Percentiles rank a stretch among this genome's conserved stretches.
Evolutionary conservation across 2,329 filamentous ascomycete genomes (phyloP).

Genomic region (Neofusicoccum umdonicola): DNA sequence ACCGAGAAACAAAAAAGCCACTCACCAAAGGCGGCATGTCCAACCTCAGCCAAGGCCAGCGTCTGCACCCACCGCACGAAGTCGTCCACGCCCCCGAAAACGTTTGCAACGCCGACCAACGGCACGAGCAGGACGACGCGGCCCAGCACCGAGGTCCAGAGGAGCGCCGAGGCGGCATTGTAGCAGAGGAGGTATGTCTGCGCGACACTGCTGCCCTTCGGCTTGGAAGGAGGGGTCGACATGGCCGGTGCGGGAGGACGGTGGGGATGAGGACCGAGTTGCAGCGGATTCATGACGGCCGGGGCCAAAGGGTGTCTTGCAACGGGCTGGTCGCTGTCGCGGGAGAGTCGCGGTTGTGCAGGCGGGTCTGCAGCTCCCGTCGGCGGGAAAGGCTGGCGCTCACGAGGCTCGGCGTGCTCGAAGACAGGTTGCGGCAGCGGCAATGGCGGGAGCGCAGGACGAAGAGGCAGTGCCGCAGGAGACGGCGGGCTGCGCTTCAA

Average conservation of each 20-base stretch:
- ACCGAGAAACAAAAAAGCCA: conserved; percentile 9
- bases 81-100: conserved; percentile 61
- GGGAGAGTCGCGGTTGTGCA: background rate
- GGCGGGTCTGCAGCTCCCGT: background rate
- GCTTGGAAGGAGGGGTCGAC: background rate
- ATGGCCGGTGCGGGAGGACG: background rate
- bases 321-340: too few species aligned
- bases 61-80: conserved; percentile 82
- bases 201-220: background rate
- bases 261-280: background rate
- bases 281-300: background rate
- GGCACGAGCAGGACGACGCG: conserved; percentile 59
- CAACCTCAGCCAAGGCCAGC: conserved; percentile 74
- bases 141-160: conserved; percentile 76
- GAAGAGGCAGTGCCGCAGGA: background rate
- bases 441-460: background rate
- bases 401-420: background rate
- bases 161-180: conserved; percentile 72
- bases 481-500: background rate
- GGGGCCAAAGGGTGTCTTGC: too few species aligned
- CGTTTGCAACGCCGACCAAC: conserved; percentile 40
- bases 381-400: background rate
- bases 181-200: conserved; percentile 75
- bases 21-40: conserved; percentile 75
- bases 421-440: background rate